Percentiles rank a stretch among this genome's conserved stretches.
Conservation (phyloP, 2,329 filamentous ascomycete genomes). For the Alternaria alternata region DNA sequence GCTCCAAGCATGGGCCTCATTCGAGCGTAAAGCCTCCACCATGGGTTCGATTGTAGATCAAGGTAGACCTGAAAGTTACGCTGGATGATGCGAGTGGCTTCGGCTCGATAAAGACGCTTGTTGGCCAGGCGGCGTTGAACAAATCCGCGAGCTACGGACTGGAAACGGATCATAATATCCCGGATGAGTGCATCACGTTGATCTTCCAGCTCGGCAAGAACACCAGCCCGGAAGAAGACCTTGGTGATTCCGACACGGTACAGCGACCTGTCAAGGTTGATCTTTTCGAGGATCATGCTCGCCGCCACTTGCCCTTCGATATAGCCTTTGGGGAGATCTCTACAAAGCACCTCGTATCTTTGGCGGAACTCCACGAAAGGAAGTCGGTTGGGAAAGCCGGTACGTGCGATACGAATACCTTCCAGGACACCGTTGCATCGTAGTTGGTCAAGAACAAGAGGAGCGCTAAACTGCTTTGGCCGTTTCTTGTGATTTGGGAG, state of each 20-base stretch:
- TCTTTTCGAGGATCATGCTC: constrained; percentile 85
- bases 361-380: constrained; percentile 93
- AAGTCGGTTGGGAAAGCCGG: constrained; percentile 93
- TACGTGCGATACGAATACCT: constrained; percentile 94
- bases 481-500: constrained; percentile 97
- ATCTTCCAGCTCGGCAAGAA: constrained; percentile 95
- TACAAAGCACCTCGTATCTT: constrained; percentile 93
- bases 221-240: constrained; percentile 96
- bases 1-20: constrained; percentile 96
- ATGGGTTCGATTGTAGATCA: constrained; percentile 88
- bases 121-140: constrained; percentile 85
- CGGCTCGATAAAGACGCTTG: constrained; percentile 92
- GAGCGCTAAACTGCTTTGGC: constrained; percentile 88
- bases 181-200: constrained; percentile 91
- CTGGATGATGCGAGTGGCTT: constrained; percentile 94
- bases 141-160: constrained; percentile 90
- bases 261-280: constrained; percentile 82
- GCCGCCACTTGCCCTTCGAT: constrained; percentile 88
- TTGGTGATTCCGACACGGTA: constrained; percentile 96
- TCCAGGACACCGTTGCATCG: constrained; percentile 99
- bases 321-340: constrained; percentile 84
- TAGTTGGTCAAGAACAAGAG: constrained; percentile 96
- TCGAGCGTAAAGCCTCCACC: constrained; percentile 94
- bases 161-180: constrained; percentile 92
- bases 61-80: constrained; percentile 93